Evolutionary conservation across 2,329 filamentous ascomycete species (phyloP).

Genomic region (Arthrobotrys pseudoclavata): DNA sequence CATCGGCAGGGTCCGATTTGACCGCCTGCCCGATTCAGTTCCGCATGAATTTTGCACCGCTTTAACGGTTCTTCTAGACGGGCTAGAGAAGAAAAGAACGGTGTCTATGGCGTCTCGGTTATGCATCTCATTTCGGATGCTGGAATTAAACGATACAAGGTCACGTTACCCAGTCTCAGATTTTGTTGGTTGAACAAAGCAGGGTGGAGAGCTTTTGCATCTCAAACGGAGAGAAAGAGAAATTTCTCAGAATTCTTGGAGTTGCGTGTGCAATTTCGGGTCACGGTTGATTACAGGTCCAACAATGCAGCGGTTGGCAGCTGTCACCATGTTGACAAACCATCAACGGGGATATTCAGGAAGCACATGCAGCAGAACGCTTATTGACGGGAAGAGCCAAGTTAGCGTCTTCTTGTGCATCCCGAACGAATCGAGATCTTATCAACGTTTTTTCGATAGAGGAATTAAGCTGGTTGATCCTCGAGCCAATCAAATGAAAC

Average conservation of each 20-base stretch:
- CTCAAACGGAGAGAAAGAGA: neutral
- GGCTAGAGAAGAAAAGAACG: slow-evolving; percentile 2
- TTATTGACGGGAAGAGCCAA: slow-evolving; percentile 41
- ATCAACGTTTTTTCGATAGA: slow-evolving; percentile 39
- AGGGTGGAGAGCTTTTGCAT: slow-evolving; percentile 3
- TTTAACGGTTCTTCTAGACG: slow-evolving; percentile 23
- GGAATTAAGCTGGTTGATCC: slow-evolving; percentile 46
- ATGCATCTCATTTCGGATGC: slow-evolving; percentile 52
- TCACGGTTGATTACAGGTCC: slow-evolving; percentile 5
- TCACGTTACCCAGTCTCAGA: slow-evolving; percentile 32
- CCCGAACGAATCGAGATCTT: slow-evolving; percentile 34
- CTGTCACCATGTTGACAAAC: slow-evolving; percentile 36
- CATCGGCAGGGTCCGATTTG: slow-evolving; percentile 46
- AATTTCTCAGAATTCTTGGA: slow-evolving; percentile 6
- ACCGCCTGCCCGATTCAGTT: slow-evolving; percentile 44
- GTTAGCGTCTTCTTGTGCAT: slow-evolving; percentile 20
- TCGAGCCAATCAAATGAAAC: slow-evolving; percentile 54
- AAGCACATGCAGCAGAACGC: slow-evolving; percentile 34
- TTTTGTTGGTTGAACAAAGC: slow-evolving; percentile 21
- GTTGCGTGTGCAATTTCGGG: neutral
- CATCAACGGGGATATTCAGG: slow-evolving; percentile 8
- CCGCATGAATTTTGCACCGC: slow-evolving; percentile 40
- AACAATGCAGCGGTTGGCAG: slow-evolving; percentile 9
- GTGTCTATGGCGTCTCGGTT: slow-evolving; percentile 32
- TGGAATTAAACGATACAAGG: slow-evolving; percentile 28